Conservation (phyloP, 768 basidiomycete genomes). For the Hirschioporus abietinus region DNA sequence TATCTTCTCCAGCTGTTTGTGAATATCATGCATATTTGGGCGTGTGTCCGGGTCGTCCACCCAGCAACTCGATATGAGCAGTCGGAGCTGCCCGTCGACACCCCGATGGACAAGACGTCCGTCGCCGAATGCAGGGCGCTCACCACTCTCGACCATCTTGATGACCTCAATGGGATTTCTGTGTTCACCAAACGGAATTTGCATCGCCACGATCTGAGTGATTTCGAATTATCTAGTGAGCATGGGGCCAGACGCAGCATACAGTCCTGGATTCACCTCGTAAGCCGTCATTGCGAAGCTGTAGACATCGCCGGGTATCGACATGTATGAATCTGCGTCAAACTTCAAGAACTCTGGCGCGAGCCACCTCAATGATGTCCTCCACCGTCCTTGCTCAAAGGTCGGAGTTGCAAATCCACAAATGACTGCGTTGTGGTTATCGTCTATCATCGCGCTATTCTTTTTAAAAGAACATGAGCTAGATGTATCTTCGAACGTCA, state of each 20-base stretch:
- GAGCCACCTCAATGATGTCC: background rate
- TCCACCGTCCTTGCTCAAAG: background rate
- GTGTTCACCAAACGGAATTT: background rate
- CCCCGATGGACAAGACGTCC: background rate
- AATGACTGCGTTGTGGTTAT: background rate
- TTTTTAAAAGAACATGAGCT: background rate
- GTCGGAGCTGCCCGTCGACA: background rate
- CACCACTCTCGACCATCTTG: background rate
- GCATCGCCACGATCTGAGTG: background rate
- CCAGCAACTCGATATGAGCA: background rate
- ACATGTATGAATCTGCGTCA: background rate
- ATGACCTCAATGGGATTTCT: background rate
- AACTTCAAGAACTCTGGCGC: background rate
- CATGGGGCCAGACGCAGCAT: background rate
- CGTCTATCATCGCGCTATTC: slow-evolving; percentile 1
- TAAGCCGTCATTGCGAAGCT: slow-evolving; percentile 2
- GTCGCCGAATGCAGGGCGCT: background rate
- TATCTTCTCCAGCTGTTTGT: background rate
- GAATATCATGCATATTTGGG: background rate
- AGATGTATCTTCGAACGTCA: background rate
- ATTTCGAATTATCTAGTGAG: background rate
- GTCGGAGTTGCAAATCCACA: background rate
- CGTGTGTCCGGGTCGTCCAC: background rate
- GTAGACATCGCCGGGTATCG: background rate
- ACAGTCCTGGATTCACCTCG: background rate